Evolutionary conservation across 495 filamentous ascomycete species (phyloP), one percentile per base, ranked within the genome.

Genomic region (Neurospora sp.): DNA sequence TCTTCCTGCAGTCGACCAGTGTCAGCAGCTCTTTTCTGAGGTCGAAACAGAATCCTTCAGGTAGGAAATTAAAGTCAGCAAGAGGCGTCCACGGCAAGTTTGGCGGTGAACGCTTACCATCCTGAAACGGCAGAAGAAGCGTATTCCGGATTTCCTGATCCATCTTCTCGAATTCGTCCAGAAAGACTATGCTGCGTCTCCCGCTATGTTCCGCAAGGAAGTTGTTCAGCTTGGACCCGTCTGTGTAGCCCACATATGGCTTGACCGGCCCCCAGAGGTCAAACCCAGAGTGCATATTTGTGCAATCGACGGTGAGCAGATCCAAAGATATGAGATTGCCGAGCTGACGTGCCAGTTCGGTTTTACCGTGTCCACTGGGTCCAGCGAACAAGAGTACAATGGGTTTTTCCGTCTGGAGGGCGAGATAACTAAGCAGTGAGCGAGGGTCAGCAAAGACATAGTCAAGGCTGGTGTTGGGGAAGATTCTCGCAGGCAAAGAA

Each of bases 81-180:
- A 39, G n/a, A 23, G 18, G 40, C 11, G 18, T 5, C 5, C 37
- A 16, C 3, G 40, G 38, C 12, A 39, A 31, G 16, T 49, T 49
- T 10, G 44, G 44, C 18, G n/a, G n/a, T 71, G 14, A 40, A 18
- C 8, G 72, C 79, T 10, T 78, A 85, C 84, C 84, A 72, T 82
- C 80, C 14, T 86, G 81, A 72, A 88, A 87, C 3, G 82, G 82
- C 38, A 84, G 60, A 0, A 88, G 74, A 46, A 88, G 78, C 35
- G 84, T 77, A 37, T 85, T 74, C 14, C 81, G 82, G 18, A 86
- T 79, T 5, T 83, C 81, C 2, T 78, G 23, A 9, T 76, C 82
- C 18, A 87, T 88, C 77, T 90, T 90, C 39, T 90, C 88, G 44
- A 90, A 89, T 66, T 90, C 87, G 70, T 90, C 88, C 10, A 90